phyloP scores from a whole-genome alignment of 2,329 filamentous ascomycete species.

The Microsporum ferrugineum region DNA sequence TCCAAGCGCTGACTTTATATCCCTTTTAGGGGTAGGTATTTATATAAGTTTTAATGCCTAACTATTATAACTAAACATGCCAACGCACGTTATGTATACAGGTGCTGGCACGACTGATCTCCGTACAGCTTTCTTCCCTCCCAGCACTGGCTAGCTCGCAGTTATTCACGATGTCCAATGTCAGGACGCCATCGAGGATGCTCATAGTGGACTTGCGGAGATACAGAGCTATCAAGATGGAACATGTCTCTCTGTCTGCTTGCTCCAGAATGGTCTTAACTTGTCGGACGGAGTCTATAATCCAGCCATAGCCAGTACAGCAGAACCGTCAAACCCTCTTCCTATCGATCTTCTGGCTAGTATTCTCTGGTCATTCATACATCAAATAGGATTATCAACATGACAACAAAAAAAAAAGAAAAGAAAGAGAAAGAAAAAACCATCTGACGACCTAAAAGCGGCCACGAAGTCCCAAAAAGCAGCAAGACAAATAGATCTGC shows the following conservation, averaged over 20 bases:
- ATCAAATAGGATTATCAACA: not conserved
- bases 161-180: not conserved
- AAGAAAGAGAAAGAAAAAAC: not conserved
- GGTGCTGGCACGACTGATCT: slow-evolving; percentile 3
- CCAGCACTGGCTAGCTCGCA: not conserved
- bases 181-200: not conserved
- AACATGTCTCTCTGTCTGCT: too few species aligned
- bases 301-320: too few species aligned
- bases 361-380: too few species aligned
- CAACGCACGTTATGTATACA: not conserved
- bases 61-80: not conserved
- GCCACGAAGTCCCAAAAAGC: not conserved
- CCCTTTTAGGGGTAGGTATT: not conserved
- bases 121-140: not conserved
- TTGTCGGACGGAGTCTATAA: too few species aligned
- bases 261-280: too few species aligned
- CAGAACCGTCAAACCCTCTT: too few species aligned
- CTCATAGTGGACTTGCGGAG: not conserved
- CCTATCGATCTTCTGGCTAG: too few species aligned
- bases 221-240: too few species aligned
- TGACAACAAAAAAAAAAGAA: not conserved
- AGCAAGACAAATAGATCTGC: not conserved
- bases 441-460: not conserved
- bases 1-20: not conserved
- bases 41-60: not conserved